These are phyloP conservation scores for Paramecium primaurelia DNA, from an alignment of 73 alveolate genomes.

Conservation along the genomic window DNA sequence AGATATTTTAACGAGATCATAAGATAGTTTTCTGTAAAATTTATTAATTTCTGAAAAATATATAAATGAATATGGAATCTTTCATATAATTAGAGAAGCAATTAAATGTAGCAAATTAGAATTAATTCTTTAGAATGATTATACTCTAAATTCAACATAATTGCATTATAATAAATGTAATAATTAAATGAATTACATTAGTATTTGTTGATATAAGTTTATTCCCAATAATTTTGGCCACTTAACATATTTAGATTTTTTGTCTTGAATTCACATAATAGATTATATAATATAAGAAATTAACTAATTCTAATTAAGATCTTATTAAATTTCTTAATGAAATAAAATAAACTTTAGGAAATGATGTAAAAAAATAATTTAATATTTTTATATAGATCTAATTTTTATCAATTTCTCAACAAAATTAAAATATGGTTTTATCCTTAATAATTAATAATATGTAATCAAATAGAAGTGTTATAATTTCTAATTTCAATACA, in stretches of 20 bases:
- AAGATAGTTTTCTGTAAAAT: not conserved
- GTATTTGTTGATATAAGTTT: not conserved
- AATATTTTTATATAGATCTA: not conserved
- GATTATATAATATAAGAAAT: not conserved
- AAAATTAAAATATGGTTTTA: not conserved
- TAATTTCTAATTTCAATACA: not conserved
- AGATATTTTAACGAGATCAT: not conserved
- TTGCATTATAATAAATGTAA: not conserved
- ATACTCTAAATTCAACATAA: not conserved
- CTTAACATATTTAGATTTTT: not conserved
- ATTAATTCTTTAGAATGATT: not conserved
- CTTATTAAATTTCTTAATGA: not conserved
- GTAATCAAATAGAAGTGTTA: not conserved
- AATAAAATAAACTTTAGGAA: not conserved
- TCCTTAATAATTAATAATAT: not conserved
- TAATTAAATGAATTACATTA: not conserved
- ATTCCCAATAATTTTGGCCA: not conserved
- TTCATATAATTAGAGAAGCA: not conserved
- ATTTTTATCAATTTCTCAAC: not conserved
- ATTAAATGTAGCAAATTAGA: not conserved
- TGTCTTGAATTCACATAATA: not conserved
- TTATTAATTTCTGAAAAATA: not conserved
- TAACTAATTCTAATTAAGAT: not conserved
- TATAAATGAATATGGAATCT: constrained; percentile 25
- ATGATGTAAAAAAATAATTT: not conserved